Conservation (phyloP, 106 monocot species). For the Acorus calamus region DNA sequence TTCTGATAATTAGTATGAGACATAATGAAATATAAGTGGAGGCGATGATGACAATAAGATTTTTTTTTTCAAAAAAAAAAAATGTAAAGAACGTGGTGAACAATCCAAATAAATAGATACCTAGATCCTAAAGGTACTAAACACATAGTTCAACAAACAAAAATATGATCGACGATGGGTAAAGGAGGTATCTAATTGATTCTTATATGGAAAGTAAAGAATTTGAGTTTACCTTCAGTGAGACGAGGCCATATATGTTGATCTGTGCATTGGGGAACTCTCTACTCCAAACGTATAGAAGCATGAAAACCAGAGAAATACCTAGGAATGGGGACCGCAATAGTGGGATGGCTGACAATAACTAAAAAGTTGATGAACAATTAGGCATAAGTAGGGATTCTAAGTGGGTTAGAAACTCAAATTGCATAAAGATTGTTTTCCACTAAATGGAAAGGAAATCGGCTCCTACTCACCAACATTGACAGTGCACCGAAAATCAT, state of each 20-base stretch:
- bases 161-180: no score
- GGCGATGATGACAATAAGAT: no score
- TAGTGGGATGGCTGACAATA: conserved; percentile 48
- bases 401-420: background rate
- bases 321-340: conserved; percentile 38
- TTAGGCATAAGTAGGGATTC: background rate
- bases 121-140: no score
- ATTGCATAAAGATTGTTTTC: background rate
- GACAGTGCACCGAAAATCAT: conserved; percentile 78
- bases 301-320: conserved; percentile 81
- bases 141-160: no score
- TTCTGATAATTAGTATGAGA: no score
- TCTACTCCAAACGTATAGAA: conserved; percentile 93
- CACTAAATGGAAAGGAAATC: background rate
- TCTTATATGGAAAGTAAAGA: background rate
- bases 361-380: conserved; percentile 24
- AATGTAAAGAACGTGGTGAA: no score
- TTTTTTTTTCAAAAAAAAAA: no score
- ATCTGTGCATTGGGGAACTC: conserved; percentile 80
- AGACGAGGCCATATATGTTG: conserved; percentile 81
- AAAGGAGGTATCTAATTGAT: no score
- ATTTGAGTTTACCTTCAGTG: conserved; percentile 50
- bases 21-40: no score
- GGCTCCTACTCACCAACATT: conserved; percentile 48
- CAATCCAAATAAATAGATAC: no score